Evolutionary conservation across 371 early-diverging fungal species (phyloP).

Genomic region (Actinomucor elegans): DNA sequence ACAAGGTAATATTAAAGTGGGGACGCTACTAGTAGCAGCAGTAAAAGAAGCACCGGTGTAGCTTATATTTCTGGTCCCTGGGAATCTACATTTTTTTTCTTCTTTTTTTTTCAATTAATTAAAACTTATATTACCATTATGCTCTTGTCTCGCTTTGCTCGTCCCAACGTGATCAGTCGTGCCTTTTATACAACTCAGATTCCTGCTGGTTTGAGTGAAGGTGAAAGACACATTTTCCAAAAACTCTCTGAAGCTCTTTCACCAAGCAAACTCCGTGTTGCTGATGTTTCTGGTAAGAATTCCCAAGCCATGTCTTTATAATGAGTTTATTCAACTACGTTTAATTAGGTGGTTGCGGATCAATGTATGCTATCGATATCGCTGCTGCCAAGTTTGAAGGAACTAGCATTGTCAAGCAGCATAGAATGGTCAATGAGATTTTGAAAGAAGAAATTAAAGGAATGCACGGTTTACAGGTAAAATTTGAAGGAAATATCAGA

Average conservation of each 20-base stretch:
- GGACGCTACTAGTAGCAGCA: too few relatives aligned
- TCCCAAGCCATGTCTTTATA: not conserved
- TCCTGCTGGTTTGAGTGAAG: slow-evolving; percentile 42
- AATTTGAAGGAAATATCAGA: not conserved
- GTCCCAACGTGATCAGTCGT: slow-evolving; percentile 14
- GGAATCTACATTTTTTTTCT: too few relatives aligned
- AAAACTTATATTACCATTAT: slow-evolving; percentile 2
- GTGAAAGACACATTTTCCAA: slow-evolving; percentile 72
- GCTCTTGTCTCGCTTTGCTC: slow-evolving; percentile 14
- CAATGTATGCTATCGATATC: slow-evolving; percentile 91
- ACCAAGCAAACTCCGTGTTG: slow-evolving; percentile 76
- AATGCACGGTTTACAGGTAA: slow-evolving; percentile 88
- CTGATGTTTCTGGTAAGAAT: slow-evolving; percentile 77
- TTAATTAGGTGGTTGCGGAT: slow-evolving; percentile 92
- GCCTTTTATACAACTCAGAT: slow-evolving; percentile 28
- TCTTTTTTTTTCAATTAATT: not conserved
- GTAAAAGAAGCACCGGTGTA: too few relatives aligned
- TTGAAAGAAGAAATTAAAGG: slow-evolving; percentile 87
- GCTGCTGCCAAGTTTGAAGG: slow-evolving; percentile 77
- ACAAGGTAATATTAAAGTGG: too few relatives aligned
- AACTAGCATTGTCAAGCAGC: slow-evolving; percentile 80
- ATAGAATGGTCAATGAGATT: slow-evolving; percentile 83
- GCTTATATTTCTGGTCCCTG: too few relatives aligned
- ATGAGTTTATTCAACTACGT: too few relatives aligned
- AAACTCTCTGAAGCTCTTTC: slow-evolving; percentile 69